A percentile compares a stretch with the other conserved stretches of the same genome.
These are phyloP conservation scores for Candida boleticola DNA, from an alignment of 805 yeast species.

Conservation along the genomic window DNA sequence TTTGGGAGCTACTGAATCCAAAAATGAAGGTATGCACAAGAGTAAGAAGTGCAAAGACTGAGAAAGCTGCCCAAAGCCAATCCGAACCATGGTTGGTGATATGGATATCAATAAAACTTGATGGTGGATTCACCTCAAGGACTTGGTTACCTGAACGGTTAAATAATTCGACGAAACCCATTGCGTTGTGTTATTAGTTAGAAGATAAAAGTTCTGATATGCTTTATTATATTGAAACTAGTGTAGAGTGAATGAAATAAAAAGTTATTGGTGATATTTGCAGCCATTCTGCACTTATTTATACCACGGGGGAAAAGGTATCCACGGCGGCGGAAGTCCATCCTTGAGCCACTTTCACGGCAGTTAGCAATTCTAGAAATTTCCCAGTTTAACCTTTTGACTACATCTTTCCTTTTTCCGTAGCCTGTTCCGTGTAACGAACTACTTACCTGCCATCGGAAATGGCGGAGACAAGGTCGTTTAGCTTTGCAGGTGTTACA, in stretches of 20 bases:
- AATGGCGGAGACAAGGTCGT: too few relatives aligned
- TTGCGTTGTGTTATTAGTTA: background rate
- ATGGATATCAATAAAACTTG: conserved; percentile 44
- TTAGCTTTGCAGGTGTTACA: too few relatives aligned
- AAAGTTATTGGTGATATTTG: background rate
- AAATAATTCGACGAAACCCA: background rate
- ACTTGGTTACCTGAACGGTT: conserved; percentile 34
- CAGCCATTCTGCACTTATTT: background rate
- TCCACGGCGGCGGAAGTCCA: too few relatives aligned
- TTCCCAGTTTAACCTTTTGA: too few relatives aligned
- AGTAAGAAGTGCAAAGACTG: conserved; percentile 43
- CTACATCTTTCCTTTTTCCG: too few relatives aligned
- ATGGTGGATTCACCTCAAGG: conserved; percentile 39
- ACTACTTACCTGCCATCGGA: too few relatives aligned
- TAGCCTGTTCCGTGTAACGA: too few relatives aligned
- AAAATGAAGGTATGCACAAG: conserved; percentile 23
- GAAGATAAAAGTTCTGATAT: too few relatives aligned
- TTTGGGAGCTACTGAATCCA: conserved; percentile 20
- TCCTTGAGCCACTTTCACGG: too few relatives aligned
- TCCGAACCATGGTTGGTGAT: conserved; percentile 59
- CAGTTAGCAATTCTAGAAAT: too few relatives aligned
- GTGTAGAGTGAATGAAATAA: background rate
- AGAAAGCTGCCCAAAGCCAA: conserved; percentile 66
- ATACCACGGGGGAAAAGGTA: too few relatives aligned
- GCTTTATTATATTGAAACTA: background rate